Evolutionary conservation across 73 alveolate species (phyloP).

Genomic region (Paraurostyla sp.): DNA sequence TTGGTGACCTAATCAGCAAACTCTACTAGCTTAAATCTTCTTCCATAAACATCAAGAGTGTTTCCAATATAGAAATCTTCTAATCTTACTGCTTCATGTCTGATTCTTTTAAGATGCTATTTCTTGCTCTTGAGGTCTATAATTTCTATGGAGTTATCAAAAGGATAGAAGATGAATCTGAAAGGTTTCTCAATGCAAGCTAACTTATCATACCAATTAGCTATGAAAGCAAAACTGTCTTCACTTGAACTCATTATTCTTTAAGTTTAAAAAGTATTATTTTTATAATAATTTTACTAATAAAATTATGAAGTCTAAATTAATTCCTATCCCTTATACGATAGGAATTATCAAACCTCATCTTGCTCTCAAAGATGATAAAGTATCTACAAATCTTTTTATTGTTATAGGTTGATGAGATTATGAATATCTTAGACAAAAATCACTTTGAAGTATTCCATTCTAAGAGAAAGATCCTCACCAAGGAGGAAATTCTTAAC

Average conservation of each 20-base stretch:
- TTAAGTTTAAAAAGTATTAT: background rate
- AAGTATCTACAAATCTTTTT: background rate
- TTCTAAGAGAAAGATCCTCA: constrained; percentile 80
- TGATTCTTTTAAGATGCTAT: constrained; percentile 9
- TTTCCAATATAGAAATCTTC: constrained; percentile 63
- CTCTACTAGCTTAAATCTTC: constrained; percentile 58
- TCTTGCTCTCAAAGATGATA: constrained; percentile 80
- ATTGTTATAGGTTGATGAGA: constrained; percentile 70
- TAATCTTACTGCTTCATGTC: background rate
- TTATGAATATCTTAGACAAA: constrained; percentile 83
- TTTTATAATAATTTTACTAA: background rate
- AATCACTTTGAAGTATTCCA: constrained; percentile 89
- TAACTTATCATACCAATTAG: constrained; percentile 93
- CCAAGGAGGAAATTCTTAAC: constrained; percentile 90
- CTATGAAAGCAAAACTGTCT: constrained; percentile 88
- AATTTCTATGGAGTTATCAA: constrained; percentile 93
- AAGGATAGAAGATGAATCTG: constrained; percentile 88
- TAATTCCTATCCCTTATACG: constrained; percentile 86
- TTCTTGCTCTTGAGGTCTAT: constrained; percentile 58
- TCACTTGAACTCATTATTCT: constrained; percentile 50
- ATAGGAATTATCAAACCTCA: constrained; percentile 89
- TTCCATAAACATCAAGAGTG: constrained; percentile 35
- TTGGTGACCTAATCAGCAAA: constrained; percentile 65
- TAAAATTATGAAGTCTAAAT: constrained; percentile 65
- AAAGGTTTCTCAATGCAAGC: constrained; percentile 89